Evolutionary conservation across 768 basidiomycete species (phyloP).

Genomic region (Psilocybe tampanensis): DNA sequence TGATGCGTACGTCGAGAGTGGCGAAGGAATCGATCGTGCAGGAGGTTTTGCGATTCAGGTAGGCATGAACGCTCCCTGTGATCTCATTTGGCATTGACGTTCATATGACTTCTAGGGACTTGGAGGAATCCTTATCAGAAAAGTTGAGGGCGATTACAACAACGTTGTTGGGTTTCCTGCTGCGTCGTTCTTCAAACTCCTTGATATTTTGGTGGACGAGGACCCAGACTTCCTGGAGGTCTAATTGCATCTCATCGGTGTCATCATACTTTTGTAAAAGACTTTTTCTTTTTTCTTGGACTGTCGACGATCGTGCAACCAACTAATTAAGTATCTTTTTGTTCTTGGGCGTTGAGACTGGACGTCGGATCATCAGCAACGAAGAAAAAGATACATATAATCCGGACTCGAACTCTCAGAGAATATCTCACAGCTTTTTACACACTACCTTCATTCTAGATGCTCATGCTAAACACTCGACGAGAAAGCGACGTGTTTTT

Average conservation of each 20-base stretch:
- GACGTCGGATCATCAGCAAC: too few relatives aligned
- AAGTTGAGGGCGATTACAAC: constrained; percentile 87
- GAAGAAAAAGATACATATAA: too few relatives aligned
- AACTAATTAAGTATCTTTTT: too few relatives aligned
- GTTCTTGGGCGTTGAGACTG: too few relatives aligned
- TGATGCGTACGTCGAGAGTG: constrained; percentile 80
- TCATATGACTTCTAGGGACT: constrained; percentile 52
- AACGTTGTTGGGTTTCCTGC: constrained; percentile 95
- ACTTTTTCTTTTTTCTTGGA: too few relatives aligned
- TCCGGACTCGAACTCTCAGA: too few relatives aligned
- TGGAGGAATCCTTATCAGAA: constrained; percentile 79
- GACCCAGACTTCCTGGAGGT: constrained; percentile 72
- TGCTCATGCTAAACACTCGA: too few relatives aligned
- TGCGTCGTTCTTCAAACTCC: constrained; percentile 76
- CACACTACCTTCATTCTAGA: too few relatives aligned
- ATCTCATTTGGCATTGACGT: neutral
- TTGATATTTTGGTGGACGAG: constrained; percentile 73
- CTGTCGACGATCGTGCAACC: too few relatives aligned
- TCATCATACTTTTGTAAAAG: neutral
- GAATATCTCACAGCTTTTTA: too few relatives aligned
- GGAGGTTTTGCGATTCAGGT: constrained; percentile 97
- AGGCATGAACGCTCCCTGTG: constrained; percentile 14
- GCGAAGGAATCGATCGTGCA: constrained; percentile 86
- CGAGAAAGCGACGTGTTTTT: too few relatives aligned
- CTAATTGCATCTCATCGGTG: constrained; percentile 18